A percentile compares a stretch with the other conserved stretches of the same genome.
Evolutionary conservation across 1,284 basidiomycete species (phyloP).

Genomic region (Bondarzewia mesenterica): DNA sequence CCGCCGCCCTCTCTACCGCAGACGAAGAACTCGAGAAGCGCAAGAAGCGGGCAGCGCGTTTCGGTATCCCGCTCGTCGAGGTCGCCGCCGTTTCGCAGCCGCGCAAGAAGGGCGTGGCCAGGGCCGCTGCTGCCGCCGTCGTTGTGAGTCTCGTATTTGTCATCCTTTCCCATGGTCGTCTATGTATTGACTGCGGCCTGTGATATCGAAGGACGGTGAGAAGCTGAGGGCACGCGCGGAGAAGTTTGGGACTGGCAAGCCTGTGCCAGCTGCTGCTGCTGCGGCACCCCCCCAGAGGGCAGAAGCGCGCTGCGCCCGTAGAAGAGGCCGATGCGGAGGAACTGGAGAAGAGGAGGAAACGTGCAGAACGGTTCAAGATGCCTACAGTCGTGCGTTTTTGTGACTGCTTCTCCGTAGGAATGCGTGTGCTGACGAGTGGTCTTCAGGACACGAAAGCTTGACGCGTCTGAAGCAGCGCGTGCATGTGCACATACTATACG

Average conservation of each 20-base stretch:
- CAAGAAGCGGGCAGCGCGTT: slow-evolving; percentile 56
- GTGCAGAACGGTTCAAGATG: slow-evolving; percentile 51
- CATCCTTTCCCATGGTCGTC: slow-evolving; percentile 3
- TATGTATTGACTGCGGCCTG: background rate
- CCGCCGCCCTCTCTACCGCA: background rate
- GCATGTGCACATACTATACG: no score
- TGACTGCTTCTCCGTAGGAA: background rate
- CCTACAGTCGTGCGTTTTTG: background rate
- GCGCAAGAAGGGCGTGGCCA: slow-evolving; percentile 12
- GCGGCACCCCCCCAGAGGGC: no score
- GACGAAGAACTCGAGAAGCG: slow-evolving; percentile 44
- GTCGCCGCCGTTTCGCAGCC: slow-evolving; percentile 8
- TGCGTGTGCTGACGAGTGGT: background rate
- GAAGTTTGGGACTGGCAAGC: slow-evolving; percentile 46
- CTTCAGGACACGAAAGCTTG: background rate
- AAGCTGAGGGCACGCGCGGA: slow-evolving; percentile 41
- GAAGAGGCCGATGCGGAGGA: slow-evolving; percentile 48
- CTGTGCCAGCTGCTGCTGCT: slow-evolving; percentile 2
- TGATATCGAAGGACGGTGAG: slow-evolving; percentile 31
- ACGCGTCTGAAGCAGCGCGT: no score
- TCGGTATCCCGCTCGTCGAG: slow-evolving; percentile 58
- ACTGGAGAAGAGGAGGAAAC: slow-evolving; percentile 45
- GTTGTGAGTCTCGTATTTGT: background rate
- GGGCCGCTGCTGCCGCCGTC: slow-evolving; percentile 17
- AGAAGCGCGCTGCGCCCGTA: slow-evolving; percentile 15